Evolutionary conservation across 1,139 yeast genomes (phyloP).

Genomic region (Wickerhamiella pararugosa): DNA sequence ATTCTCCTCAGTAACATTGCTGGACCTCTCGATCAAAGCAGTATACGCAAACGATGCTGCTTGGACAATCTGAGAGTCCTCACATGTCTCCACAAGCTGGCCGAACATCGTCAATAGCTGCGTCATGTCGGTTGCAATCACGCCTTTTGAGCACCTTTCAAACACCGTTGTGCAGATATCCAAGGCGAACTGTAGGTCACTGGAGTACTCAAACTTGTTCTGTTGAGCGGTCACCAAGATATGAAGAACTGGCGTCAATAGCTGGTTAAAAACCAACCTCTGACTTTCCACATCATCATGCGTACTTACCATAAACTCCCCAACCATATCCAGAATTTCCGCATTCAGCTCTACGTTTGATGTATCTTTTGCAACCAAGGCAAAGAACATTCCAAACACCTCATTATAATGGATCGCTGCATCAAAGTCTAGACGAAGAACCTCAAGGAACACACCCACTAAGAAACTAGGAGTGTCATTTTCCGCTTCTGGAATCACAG

Average conservation of each 20-base stretch:
- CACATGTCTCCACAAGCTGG: slow-evolving; percentile 36
- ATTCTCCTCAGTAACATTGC: slow-evolving; percentile 27
- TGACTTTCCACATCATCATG: slow-evolving; percentile 27
- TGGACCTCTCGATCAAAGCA: slow-evolving; percentile 40
- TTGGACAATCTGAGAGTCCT: slow-evolving; percentile 72
- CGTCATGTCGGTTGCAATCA: slow-evolving; percentile 37
- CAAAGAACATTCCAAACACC: slow-evolving; percentile 41
- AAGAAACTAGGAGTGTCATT: slow-evolving; percentile 71
- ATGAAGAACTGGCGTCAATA: slow-evolving; percentile 34
- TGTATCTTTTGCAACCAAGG: slow-evolving; percentile 57
- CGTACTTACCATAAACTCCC: slow-evolving; percentile 38
- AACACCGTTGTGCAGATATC: slow-evolving; percentile 51
- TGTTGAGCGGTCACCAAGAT: slow-evolving; percentile 29
- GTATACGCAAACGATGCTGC: slow-evolving; percentile 63
- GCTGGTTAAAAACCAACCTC: slow-evolving; percentile 16
- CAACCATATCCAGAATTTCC: slow-evolving; percentile 48
- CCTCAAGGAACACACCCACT: slow-evolving; percentile 51
- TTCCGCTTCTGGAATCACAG: slow-evolving; percentile 47
- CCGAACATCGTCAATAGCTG: slow-evolving; percentile 39
- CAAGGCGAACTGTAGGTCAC: slow-evolving; percentile 50
- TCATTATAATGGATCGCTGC: slow-evolving; percentile 29
- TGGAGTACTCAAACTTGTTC: slow-evolving; percentile 20
- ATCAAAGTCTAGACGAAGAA: slow-evolving; percentile 33
- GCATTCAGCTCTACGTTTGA: slow-evolving; percentile 51
- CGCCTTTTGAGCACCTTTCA: slow-evolving; percentile 30